Conservation (phyloP, 2,329 filamentous ascomycete genomes). For the Alternaria ethzedia region DNA sequence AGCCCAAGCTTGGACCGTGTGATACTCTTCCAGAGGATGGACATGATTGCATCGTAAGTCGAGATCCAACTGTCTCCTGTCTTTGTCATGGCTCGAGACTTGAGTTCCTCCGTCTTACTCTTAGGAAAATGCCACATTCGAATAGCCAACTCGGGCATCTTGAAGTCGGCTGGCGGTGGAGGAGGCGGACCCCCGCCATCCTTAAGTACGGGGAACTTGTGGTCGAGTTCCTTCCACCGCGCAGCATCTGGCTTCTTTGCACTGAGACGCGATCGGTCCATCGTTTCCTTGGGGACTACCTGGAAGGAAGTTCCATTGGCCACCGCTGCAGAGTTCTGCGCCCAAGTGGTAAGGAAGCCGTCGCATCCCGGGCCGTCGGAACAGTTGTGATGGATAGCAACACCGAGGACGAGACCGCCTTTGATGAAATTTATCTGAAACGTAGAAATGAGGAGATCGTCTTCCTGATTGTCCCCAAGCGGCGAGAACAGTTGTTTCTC, state of each 20-base stretch:
- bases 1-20: slow-evolving; percentile 25
- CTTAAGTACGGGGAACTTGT: slow-evolving; percentile 10
- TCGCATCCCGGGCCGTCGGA: slow-evolving; percentile 35
- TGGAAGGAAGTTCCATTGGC: slow-evolving; percentile 14
- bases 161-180: slow-evolving; percentile 27
- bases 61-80: slow-evolving; percentile 21
- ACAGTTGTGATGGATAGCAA: slow-evolving; percentile 33
- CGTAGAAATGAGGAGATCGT: slow-evolving; percentile 12
- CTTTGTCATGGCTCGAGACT: slow-evolving; percentile 10
- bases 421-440: slow-evolving; percentile 38
- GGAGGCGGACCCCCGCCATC: slow-evolving; percentile 18
- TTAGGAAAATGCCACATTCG: slow-evolving; percentile 30
- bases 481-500: slow-evolving; percentile 1
- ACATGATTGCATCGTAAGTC: slow-evolving; percentile 36
- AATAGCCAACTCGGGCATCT: slow-evolving; percentile 26
- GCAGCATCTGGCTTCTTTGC: not conserved
- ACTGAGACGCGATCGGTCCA: not conserved
- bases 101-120: slow-evolving; percentile 22
- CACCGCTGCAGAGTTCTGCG: slow-evolving; percentile 27
- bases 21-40: slow-evolving; percentile 29
- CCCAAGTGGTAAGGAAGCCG: slow-evolving; percentile 34
- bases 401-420: slow-evolving; percentile 34
- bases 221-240: not conserved
- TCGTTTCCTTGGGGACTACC: not conserved
- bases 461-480: not conserved